Base-by-base conservation (phyloP, 805 yeast genomes). In the Barnettozyma botsteinii region DNA sequence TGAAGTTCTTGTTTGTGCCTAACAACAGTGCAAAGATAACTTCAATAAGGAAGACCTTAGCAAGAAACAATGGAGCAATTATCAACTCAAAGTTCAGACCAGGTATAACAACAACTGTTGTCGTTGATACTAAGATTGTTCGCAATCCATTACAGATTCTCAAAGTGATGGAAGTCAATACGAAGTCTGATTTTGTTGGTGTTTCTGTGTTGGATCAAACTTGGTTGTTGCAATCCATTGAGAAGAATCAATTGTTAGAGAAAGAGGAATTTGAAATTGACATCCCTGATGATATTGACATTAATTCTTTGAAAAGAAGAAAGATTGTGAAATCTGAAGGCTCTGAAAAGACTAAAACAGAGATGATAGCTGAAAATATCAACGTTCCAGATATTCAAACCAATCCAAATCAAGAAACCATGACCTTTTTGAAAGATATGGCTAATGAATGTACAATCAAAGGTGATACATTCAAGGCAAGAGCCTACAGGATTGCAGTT, bases 401-500 rank as follows among this genome's bases (percentile, higher is more conserved):
- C 13, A 54, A 54, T 33, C 57, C 55, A n/a, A 55, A 55, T 29
- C 24, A 39, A 32, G 37, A 33, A 25, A 48, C 56, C 1, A 53
- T 55, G 5, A 35, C 38, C 6, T 8, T 55, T 0, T 36, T 55
- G 5, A 35, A 41, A 6, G 35, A 47, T 31, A 51, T 54, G 55
- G 52, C 50, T 2, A 42, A 50, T 8, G 49, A 53, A 28, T 42
- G 50, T 12, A 27, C 41, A 9, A 23, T 44, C 3, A 45, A 43
- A 26, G 67, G 69, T 4, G 69, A 69, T 18, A 54, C 52, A 20
- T 72, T 60, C 50, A 59, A 66, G 33, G 64, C 60, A 5, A 55
- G 56, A 28, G 66, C 71, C 11, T 77, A 76, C 44, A 55, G 64
- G 18, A 60, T 59, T 15, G 81, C 81, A 0, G 60, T 72, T 21